phyloP scores from a whole-genome alignment of 441 rosid genomes.

The Mallotus japonicus region DNA sequence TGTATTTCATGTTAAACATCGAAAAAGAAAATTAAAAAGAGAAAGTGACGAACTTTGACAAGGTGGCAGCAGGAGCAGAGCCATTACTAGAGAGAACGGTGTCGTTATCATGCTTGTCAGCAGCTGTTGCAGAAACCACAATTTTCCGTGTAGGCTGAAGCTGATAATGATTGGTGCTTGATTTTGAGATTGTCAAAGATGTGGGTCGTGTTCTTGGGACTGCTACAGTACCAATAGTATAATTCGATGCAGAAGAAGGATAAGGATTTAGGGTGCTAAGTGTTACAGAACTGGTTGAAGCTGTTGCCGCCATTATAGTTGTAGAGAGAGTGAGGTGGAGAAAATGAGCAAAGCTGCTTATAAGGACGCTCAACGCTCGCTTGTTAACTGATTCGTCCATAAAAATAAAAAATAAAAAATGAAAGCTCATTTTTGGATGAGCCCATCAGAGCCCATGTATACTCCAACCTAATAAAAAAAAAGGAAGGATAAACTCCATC shows the following conservation, averaged over 20 bases:
- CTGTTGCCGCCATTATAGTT: constrained; percentile 37
- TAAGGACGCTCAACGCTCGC: too few species aligned
- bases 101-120: constrained; percentile 27
- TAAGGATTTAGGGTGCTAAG: background rate
- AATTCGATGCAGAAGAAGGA: constrained; percentile 7
- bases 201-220: constrained; percentile 22
- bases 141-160: constrained; percentile 2
- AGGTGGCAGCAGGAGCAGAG: constrained; percentile 30
- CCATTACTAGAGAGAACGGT: constrained; percentile 22
- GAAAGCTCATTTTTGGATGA: too few species aligned
- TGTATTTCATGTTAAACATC: too few species aligned
- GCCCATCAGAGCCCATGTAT: too few species aligned
- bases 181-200: constrained; percentile 20
- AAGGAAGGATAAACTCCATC: too few species aligned
- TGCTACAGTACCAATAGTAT: constrained; percentile 13
- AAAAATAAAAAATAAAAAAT: too few species aligned
- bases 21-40: background rate
- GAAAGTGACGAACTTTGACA: constrained; percentile 31
- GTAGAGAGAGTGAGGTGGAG: background rate
- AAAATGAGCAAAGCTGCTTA: too few species aligned
- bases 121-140: constrained; percentile 29
- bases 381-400: too few species aligned
- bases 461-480: too few species aligned
- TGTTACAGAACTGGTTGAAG: background rate
- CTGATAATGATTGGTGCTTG: background rate